Percentiles rank a stretch among this genome's conserved stretches.
Conservation (phyloP, 208 protist genomes). For the Crithidia brevicula region DNA sequence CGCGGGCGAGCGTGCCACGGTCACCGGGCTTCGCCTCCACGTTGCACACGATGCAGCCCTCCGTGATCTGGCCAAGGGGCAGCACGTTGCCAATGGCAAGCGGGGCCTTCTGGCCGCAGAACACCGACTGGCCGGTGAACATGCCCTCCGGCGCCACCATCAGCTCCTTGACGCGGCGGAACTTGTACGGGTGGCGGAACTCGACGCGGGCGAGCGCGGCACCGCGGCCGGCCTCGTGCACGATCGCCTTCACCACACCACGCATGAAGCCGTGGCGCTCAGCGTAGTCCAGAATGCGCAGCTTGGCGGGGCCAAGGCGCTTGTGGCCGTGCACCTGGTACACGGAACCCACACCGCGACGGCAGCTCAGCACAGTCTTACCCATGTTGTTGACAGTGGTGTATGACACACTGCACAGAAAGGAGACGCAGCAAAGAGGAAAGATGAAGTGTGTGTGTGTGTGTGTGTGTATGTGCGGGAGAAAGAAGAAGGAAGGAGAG, state of each 20-base stretch:
- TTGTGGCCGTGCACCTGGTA: constrained; percentile 95
- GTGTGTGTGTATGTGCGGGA: not conserved
- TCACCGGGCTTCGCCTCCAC: constrained; percentile 98
- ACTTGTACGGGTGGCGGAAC: constrained; percentile 96
- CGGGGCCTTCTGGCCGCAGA: constrained; percentile 97
- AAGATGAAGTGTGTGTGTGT: not conserved
- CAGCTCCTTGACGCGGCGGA: constrained; percentile 82
- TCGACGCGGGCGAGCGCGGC: constrained; percentile 98
- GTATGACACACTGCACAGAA: not conserved
- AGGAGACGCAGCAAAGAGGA: not conserved
- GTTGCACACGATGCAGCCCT: constrained; percentile 99
- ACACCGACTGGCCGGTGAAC: constrained; percentile 99
- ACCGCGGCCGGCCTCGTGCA: constrained; percentile 99
- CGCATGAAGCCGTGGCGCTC: constrained; percentile 96
- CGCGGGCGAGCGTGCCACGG: constrained; percentile 94
- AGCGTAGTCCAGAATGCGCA: constrained; percentile 97
- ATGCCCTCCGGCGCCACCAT: constrained; percentile 99
- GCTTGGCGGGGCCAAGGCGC: constrained; percentile 95
- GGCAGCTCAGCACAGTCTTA: constrained; percentile 92
- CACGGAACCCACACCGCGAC: constrained; percentile 94
- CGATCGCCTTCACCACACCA: constrained; percentile 95
- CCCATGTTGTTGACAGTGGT: constrained; percentile 51
- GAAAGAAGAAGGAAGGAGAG: not conserved
- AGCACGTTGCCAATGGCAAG: constrained; percentile 98
- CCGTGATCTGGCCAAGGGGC: constrained; percentile 96